Percentiles rank a stretch among this genome's conserved stretches.
Conservation (phyloP, 306 rosid species). For the Malus fusca region DNA sequence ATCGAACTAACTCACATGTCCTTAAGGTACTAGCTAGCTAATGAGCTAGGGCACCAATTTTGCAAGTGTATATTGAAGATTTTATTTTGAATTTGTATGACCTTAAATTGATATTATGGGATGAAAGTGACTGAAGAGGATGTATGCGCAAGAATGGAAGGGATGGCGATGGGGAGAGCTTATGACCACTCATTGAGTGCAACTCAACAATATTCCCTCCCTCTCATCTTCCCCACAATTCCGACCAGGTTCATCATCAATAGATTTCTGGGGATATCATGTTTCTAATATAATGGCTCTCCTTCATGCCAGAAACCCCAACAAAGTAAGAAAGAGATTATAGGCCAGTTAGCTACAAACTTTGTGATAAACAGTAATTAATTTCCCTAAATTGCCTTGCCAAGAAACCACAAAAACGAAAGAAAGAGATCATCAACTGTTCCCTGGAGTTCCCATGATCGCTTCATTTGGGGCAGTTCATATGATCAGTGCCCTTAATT, state of each 20-base stretch:
- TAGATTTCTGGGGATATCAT: background rate
- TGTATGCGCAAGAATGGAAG: background rate
- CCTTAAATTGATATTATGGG: background rate
- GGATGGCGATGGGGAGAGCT: background rate
- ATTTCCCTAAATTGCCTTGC: background rate
- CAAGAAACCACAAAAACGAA: background rate
- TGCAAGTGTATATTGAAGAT: background rate
- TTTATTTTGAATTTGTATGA: background rate
- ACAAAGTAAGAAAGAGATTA: background rate
- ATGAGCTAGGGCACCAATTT: background rate
- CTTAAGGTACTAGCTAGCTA: background rate
- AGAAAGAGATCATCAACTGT: conserved; percentile 9
- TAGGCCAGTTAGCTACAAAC: background rate
- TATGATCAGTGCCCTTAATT: background rate
- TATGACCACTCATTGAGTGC: background rate
- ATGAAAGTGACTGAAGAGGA: background rate
- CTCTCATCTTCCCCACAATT: conserved; percentile 6
- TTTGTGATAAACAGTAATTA: background rate
- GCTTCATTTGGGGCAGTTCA: conserved; percentile 11
- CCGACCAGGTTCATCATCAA: conserved; percentile 19
- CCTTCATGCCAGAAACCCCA: background rate
- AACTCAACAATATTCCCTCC: background rate
- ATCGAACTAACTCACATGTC: background rate
- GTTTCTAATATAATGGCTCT: background rate
- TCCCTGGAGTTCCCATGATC: conserved; percentile 19